Base-by-base conservation (phyloP, 305 asterid genomes). In the Caryopteris hybrid region DNA sequence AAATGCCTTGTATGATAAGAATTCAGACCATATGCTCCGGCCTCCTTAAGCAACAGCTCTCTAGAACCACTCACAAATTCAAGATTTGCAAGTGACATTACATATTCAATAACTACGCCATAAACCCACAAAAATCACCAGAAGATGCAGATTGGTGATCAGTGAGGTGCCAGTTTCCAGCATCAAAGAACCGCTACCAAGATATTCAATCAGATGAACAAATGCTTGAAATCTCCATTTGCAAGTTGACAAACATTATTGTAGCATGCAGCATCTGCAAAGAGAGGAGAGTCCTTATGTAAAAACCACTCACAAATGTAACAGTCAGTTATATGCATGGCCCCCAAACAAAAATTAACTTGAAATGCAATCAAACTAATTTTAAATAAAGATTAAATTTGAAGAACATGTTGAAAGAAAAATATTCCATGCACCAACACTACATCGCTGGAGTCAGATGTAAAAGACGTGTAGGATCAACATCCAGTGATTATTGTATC, bases 141-240 rank as follows among this genome's bases (percentile, higher is more conserved):
- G 18, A 11, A 22, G 58, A 68, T 20, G 74, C 20, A 38, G 56
- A 62, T 27, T n/a, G 46, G 57, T 31, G 17, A 5, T 8, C 41
- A 9, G 7, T 36, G 31, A 25, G 31, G 31, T 1, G 31, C 2
- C 31, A 25, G 31, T 25, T 25, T 4, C 31, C 51, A 52, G 29
- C 11, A n/a, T 10, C 48, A 41, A 43, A 6, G 10, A 27, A 13
- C 25, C 11, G 13, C 60, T 11, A 3, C 52, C 29, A 22, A 46
- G 41, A 17, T 38, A 74, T 39, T 18, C 61, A 34, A 69, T 84
- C 70, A 87, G 69, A 85, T 74, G 66, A 87, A 87, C 85, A 87
- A 64, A 75, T 85, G 85, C 42, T 80, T 87, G 75, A 67, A 74
- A 36, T 81, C 85, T 65, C 88, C 95, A 78, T 85, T 87, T 27